Evolutionary conservation across 495 filamentous ascomycete genomes (phyloP).

Genomic region (Pseudotulostoma volvatum): DNA sequence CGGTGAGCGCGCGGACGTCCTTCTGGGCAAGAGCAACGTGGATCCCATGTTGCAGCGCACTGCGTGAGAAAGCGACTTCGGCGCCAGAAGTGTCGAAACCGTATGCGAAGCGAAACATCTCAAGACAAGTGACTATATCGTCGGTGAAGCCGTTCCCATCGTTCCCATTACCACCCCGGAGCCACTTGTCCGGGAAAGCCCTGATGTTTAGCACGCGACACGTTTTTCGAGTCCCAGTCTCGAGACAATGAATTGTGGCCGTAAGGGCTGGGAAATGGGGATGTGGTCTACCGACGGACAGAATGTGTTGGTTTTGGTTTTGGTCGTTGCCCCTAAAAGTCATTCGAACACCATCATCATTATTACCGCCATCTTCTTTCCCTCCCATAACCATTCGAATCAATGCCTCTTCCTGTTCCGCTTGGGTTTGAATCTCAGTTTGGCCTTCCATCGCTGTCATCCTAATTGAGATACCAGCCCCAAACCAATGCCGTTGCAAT

Average conservation of each 20-base stretch:
- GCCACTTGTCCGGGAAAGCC: constrained; percentile 12
- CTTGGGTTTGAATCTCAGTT: constrained; percentile 17
- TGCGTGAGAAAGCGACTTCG: constrained; percentile 10
- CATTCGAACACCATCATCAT: no score
- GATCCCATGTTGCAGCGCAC: constrained; percentile 22
- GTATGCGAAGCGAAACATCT: constrained; percentile 20
- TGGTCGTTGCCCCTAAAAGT: constrained; percentile 9
- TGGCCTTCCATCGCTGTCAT: no score
- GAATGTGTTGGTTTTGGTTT: constrained; percentile 7
- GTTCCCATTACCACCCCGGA: constrained; percentile 10
- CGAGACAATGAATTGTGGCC: constrained; percentile 7
- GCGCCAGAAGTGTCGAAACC: constrained; percentile 7
- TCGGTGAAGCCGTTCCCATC: not conserved
- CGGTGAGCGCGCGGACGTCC: constrained; percentile 16
- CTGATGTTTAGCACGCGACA: constrained; percentile 6
- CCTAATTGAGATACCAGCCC: no score
- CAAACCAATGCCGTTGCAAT: constrained; percentile 24
- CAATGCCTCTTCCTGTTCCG: constrained; percentile 11
- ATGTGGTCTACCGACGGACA: constrained; percentile 5
- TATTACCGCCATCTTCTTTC: constrained; percentile 4
- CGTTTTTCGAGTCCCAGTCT: constrained; percentile 1
- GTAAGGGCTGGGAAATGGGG: no score
- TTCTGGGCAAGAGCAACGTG: constrained; percentile 15
- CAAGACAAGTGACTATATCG: constrained; percentile 12
- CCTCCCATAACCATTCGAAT: constrained; percentile 12